phyloP scores from a whole-genome alignment of 768 basidiomycete species.

The Gyrodon lividus region DNA sequence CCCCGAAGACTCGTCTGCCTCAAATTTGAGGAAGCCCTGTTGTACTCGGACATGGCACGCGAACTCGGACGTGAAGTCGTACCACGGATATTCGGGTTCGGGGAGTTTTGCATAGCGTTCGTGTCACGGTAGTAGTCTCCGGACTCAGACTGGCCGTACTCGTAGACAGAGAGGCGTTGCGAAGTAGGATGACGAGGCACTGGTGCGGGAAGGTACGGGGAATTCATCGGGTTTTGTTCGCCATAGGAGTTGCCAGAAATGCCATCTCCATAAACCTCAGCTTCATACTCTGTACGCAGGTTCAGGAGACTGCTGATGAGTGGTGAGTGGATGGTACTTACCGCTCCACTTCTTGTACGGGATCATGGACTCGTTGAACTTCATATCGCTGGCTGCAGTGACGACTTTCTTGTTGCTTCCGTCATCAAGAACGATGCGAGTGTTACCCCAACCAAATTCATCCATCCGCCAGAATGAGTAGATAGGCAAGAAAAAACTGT shows the following conservation, averaged over 20 bases:
- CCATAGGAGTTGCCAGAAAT: conserved; percentile 48
- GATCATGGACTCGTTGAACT: conserved; percentile 75
- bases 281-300: conserved; percentile 53
- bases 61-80: conserved; percentile 32
- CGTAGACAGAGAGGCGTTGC: conserved; percentile 45
- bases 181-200: conserved; percentile 38
- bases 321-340: conserved; percentile 30
- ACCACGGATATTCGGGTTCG: conserved; percentile 30
- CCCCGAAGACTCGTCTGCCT: conserved; percentile 26
- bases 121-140: conserved; percentile 65
- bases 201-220: conserved; percentile 30
- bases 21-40: conserved; percentile 25
- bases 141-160: conserved; percentile 38
- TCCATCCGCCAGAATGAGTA: conserved; percentile 80
- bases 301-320: conserved; percentile 11
- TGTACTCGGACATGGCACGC: conserved; percentile 30
- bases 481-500: conserved; percentile 65
- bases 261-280: conserved; percentile 54
- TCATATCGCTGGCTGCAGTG: conserved; percentile 54
- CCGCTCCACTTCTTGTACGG: conserved; percentile 73
- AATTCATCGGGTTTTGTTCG: conserved; percentile 26
- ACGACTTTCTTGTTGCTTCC: conserved; percentile 65
- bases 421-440: conserved; percentile 64
- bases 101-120: conserved; percentile 38
- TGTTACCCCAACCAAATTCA: conserved; percentile 69